Evolutionary conservation across 345 rosid species (phyloP).

Genomic region (Boechera stricta): DNA sequence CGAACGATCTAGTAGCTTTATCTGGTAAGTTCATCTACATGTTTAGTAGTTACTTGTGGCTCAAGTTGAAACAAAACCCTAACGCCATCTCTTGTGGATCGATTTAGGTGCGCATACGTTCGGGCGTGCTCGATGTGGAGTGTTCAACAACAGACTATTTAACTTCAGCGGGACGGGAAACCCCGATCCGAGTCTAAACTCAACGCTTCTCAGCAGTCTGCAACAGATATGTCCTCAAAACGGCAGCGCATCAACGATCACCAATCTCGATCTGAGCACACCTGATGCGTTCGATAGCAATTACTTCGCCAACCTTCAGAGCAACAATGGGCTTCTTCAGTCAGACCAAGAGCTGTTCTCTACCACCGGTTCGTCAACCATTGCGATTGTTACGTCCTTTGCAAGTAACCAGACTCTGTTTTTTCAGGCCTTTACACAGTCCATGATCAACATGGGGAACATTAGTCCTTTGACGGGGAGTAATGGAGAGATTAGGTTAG

Average conservation of each 20-base stretch:
- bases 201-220: slow-evolving; percentile 50
- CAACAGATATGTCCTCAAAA: slow-evolving; percentile 57
- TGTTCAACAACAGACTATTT: slow-evolving; percentile 51
- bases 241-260: slow-evolving; percentile 43
- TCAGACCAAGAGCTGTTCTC: slow-evolving; percentile 68
- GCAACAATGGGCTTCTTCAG: slow-evolving; percentile 55
- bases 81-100: slow-evolving; percentile 5
- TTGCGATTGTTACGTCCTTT: slow-evolving; percentile 48
- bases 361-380: slow-evolving; percentile 52
- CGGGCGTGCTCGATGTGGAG: slow-evolving; percentile 58
- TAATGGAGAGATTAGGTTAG: slow-evolving; percentile 60
- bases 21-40: slow-evolving; percentile 35
- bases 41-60: slow-evolving; percentile 16
- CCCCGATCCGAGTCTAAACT: slow-evolving; percentile 50
- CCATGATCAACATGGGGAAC: slow-evolving; percentile 74
- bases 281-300: slow-evolving; percentile 59
- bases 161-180: slow-evolving; percentile 50
- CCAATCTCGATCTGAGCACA: slow-evolving; percentile 55
- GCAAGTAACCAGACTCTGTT: slow-evolving; percentile 54
- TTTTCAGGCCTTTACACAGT: slow-evolving; percentile 56
- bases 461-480: slow-evolving; percentile 56
- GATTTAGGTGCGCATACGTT: slow-evolving; percentile 69
- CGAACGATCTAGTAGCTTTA: slow-evolving; percentile 43
- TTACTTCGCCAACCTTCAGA: slow-evolving; percentile 60
- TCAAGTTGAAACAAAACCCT: slow-evolving; percentile 7